These are phyloP conservation scores for Avicennia marina DNA, from an alignment of 257 asterid species.

Conservation along the genomic window DNA sequence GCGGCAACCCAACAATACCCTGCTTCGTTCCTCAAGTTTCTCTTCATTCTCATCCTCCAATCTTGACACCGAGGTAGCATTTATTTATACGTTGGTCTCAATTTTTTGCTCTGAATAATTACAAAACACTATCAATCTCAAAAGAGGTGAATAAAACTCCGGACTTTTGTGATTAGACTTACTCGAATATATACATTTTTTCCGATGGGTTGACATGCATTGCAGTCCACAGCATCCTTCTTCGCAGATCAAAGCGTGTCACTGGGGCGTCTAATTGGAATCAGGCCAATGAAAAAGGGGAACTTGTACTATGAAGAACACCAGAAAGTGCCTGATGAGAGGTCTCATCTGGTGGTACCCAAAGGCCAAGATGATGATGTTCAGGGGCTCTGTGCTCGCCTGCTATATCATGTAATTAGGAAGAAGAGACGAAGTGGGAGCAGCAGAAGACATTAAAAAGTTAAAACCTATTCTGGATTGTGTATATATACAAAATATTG, in stretches of 20 bases:
- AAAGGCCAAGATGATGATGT: conserved; percentile 21
- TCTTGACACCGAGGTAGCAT: conserved; percentile 51
- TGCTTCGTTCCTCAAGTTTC: conserved; percentile 35
- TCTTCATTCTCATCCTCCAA: conserved; percentile 59
- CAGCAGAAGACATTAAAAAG: conserved; percentile 22
- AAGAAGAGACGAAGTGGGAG: conserved; percentile 35
- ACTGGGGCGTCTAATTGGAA: conserved; percentile 58
- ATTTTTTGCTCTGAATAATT: no score
- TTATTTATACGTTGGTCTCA: not conserved
- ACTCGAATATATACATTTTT: not conserved
- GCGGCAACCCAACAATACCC: conserved; percentile 10
- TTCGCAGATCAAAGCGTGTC: conserved; percentile 58
- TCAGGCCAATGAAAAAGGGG: conserved; percentile 34
- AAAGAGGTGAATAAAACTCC: no score
- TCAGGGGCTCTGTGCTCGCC: conserved; percentile 38
- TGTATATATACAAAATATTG: no score
- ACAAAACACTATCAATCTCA: no score
- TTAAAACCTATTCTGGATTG: no score
- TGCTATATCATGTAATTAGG: conserved; percentile 35
- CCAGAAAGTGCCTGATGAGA: conserved; percentile 15
- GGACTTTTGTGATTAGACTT: no score
- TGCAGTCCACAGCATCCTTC: conserved; percentile 64
- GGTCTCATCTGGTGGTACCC: conserved; percentile 1
- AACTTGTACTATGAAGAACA: conserved; percentile 15
- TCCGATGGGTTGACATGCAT: not conserved